phyloP scores from a whole-genome alignment of 257 asterid genomes.

The Cynanchum wilfordii region DNA sequence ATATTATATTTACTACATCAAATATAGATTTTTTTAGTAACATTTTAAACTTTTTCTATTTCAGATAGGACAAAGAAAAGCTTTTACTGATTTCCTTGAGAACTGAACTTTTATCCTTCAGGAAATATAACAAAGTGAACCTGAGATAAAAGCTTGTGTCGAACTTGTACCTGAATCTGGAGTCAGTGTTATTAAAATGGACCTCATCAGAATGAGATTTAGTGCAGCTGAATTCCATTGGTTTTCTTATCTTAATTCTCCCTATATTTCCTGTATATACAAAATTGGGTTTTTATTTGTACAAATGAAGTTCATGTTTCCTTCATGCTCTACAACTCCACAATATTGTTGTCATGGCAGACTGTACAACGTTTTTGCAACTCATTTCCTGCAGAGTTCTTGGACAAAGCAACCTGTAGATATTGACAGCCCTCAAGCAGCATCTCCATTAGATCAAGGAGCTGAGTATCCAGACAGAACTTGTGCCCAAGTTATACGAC shows the following conservation, averaged over 20 bases:
- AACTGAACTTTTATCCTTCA: neutral
- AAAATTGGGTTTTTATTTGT: neutral
- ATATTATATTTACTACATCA: neutral
- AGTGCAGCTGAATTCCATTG: neutral
- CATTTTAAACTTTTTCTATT: neutral
- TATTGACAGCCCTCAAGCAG: conserved; percentile 52
- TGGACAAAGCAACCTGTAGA: conserved; percentile 77
- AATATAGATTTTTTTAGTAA: neutral
- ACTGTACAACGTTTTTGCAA: too few species aligned
- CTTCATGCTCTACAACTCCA: neutral
- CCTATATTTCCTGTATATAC: neutral
- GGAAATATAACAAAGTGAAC: neutral
- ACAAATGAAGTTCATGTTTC: neutral
- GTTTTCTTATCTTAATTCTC: neutral
- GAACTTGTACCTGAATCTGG: neutral
- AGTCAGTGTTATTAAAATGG: neutral
- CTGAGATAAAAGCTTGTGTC: neutral
- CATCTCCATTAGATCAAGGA: conserved; percentile 45
- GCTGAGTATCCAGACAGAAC: conserved; percentile 54
- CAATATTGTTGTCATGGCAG: neutral
- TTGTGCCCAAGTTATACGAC: conserved; percentile 55
- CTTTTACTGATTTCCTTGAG: neutral
- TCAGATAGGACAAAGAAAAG: neutral
- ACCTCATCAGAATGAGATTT: neutral
- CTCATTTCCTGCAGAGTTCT: conserved; percentile 48